Evolutionary conservation across 2,329 filamentous ascomycete genomes (phyloP).

Genomic region (Colletotrichum tropicale): DNA sequence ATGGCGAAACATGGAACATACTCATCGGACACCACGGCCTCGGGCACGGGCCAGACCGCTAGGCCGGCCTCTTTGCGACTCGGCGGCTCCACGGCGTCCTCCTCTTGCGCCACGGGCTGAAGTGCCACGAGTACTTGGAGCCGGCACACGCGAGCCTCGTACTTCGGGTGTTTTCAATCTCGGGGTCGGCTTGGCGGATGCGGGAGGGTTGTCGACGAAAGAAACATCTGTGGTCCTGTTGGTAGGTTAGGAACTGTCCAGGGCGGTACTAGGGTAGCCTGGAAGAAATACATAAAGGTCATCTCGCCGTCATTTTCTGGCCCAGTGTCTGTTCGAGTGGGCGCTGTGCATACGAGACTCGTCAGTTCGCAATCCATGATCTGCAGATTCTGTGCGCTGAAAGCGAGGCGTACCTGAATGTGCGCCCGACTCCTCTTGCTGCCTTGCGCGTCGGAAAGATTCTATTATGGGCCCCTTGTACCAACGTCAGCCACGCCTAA

Average conservation of each 20-base stretch:
- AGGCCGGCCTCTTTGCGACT: slow-evolving; percentile 42
- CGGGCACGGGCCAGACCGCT: slow-evolving; percentile 52
- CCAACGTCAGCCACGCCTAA: background rate
- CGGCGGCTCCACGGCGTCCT: slow-evolving; percentile 29
- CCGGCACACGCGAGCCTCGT: slow-evolving; percentile 48
- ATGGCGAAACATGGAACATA: background rate
- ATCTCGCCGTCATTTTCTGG: slow-evolving; percentile 66
- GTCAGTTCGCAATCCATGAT: background rate
- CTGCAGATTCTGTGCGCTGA: background rate
- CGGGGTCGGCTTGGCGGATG: slow-evolving; percentile 53
- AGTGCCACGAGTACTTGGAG: slow-evolving; percentile 44
- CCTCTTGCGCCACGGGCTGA: slow-evolving; percentile 30
- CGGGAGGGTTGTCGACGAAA: slow-evolving; percentile 83
- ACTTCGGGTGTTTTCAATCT: slow-evolving; percentile 48
- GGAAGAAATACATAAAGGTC: slow-evolving; percentile 73
- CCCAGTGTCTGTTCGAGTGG: slow-evolving; percentile 24
- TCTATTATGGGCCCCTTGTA: slow-evolving; percentile 78
- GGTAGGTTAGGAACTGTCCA: slow-evolving; percentile 23
- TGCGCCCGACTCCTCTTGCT: slow-evolving; percentile 50
- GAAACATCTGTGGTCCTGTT: slow-evolving; percentile 86
- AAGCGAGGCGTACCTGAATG: background rate
- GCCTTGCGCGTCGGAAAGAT: slow-evolving; percentile 74
- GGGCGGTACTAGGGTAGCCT: background rate
- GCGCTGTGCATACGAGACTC: background rate
- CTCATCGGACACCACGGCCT: slow-evolving; percentile 48